Evolutionary conservation across 768 basidiomycete genomes (phyloP).

Genomic region (Russula sp.): DNA sequence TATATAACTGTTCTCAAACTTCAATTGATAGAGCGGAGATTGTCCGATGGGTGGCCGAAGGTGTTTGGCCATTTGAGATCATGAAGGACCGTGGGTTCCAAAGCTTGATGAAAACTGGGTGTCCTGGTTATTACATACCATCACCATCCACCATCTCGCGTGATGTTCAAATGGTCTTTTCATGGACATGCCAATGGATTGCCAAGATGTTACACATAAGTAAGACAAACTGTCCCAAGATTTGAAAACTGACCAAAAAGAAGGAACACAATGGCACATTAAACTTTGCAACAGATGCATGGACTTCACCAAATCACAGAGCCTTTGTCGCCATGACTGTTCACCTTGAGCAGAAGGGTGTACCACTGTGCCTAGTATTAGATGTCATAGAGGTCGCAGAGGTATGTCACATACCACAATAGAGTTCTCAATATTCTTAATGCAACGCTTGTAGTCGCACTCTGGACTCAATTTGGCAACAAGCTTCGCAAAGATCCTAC

Average conservation of each 20-base stretch:
- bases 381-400: background rate
- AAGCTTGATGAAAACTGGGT: background rate
- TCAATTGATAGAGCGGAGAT: background rate
- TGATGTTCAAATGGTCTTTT: background rate
- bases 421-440: background rate
- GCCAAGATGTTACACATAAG: background rate
- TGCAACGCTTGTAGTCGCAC: background rate
- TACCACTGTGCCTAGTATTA: background rate
- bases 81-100: background rate
- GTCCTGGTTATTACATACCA: background rate
- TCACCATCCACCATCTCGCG: background rate
- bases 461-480: background rate
- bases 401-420: background rate
- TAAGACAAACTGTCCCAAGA: background rate
- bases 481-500: background rate
- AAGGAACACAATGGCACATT: background rate
- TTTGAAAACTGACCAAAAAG: background rate
- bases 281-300: background rate
- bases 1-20: background rate
- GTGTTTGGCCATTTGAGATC: background rate
- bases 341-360: background rate
- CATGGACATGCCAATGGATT: background rate
- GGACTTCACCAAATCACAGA: background rate
- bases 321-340: background rate
- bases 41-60: background rate